Base-by-base conservation (phyloP, 1,139 yeast species). In the Nadsonia starkeyi-henricii region DNA sequence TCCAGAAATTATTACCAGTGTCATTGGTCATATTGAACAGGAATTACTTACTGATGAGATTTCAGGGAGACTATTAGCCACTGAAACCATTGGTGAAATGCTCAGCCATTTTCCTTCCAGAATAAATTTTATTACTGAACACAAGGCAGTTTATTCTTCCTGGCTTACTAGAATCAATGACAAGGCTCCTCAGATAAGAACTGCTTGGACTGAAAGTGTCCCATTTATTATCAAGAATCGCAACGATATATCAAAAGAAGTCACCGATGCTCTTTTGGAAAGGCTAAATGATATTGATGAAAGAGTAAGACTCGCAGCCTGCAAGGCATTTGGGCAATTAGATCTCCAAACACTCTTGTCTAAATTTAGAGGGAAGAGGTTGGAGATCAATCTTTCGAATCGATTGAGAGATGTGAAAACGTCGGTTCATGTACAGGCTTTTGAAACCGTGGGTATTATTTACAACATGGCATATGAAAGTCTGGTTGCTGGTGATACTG, bases 161-260 rank as follows among this genome's bases (percentile, higher is more conserved):
- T 89, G 96, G 96, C 61, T 79, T 50, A 80, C 81, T 54, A 82
- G 89, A 54, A 73, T 83, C 2, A 70, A 83, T 23, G 96, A 89
- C 61, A 68, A 77, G 3, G 77, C 83, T 1, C 69, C 83, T 0
- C 62, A 61, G 2, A 89, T 88, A 1, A 71, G 96, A 49, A 63
- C 72, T 2, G 70, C 73, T 48, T 89, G 96, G 96, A 78, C 78
- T 0, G 77, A 76, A 48, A 75, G 78, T 45, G 62, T 79, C 1
- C 70, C 75, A 2, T 61, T 61, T 2, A 68, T 78, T 18, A 55
- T 81, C 2, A 66, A 71, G 1, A 55, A 66, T 1, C 66, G 78
- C 52, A 60, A 67, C 18, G 93, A 82, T 52, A 59, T 66, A 2
- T 59, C 66, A 3, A 54, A 59, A 0, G 82, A 81, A 41, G 63